phyloP scores from a whole-genome alignment of 2,329 filamentous ascomycete genomes.

The Fusarium hainanense region DNA sequence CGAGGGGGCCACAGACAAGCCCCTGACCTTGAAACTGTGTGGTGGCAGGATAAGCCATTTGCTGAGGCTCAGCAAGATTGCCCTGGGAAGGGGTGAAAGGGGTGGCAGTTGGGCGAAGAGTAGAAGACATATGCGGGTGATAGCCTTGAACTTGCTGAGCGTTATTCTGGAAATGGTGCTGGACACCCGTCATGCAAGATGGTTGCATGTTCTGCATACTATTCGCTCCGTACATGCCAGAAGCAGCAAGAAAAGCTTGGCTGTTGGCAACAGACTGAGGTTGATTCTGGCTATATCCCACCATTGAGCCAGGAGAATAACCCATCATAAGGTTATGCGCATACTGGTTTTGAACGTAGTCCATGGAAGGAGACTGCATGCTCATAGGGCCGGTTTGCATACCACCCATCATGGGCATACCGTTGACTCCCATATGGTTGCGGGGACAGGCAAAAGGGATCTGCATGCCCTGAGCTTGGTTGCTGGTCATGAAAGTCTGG shows the following conservation, averaged over 20 bases:
- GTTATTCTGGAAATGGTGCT: background rate
- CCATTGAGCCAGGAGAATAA: background rate
- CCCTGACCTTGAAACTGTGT: background rate
- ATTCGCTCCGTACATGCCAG: background rate
- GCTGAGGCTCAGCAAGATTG: background rate
- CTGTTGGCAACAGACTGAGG: background rate
- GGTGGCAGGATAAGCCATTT: background rate
- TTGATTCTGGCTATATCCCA: background rate
- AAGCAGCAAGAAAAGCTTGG: background rate
- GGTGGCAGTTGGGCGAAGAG: background rate
- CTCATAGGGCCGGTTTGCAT: background rate
- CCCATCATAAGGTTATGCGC: too few relatives aligned
- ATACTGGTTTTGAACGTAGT: background rate
- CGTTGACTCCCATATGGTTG: background rate
- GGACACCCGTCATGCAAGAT: background rate
- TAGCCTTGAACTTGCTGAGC: conserved; percentile 1
- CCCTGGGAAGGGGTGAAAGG: conserved; percentile 1
- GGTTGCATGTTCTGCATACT: background rate
- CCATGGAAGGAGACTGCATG: background rate
- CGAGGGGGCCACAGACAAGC: background rate
- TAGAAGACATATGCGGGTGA: background rate
- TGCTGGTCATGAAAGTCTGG: background rate
- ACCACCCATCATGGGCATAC: background rate
- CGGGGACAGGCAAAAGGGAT: background rate
- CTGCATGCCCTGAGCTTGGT: background rate